A percentile compares a stretch with the other conserved stretches of the same genome.
Evolutionary conservation across 768 basidiomycete species (phyloP).

Genomic region (Coprinellus aureogranulatus): DNA sequence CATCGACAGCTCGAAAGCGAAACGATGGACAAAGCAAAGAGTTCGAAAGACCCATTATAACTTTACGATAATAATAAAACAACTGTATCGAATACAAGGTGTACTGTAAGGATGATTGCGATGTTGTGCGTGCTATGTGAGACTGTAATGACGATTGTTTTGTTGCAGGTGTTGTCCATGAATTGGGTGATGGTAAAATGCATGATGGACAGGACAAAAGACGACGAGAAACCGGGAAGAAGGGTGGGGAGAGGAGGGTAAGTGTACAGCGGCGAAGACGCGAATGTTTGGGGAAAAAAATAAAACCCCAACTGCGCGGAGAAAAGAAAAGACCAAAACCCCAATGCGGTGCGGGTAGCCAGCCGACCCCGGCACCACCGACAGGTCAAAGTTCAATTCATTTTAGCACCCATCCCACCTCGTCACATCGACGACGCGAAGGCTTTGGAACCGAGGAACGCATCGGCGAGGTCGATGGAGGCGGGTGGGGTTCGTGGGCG

Average conservation of each 20-base stretch:
- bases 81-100: slow-evolving; percentile 8
- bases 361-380: slow-evolving; percentile 1
- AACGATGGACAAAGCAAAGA: neutral
- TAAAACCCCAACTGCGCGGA: neutral
- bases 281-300: neutral
- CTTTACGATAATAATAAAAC: slow-evolving; percentile 5
- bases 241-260: slow-evolving; percentile 24
- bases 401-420: slow-evolving; percentile 9
- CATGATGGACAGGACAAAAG: slow-evolving; percentile 23
- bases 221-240: slow-evolving; percentile 18
- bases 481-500: slow-evolving; percentile 14
- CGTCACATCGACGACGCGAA: neutral
- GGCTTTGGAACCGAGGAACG: neutral
- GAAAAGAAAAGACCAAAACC: neutral
- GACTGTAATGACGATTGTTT: slow-evolving; percentile 22
- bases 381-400: slow-evolving; percentile 12
- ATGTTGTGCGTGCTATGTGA: slow-evolving; percentile 6
- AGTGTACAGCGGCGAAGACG: neutral
- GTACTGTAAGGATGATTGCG: slow-evolving; percentile 25
- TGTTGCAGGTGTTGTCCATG: slow-evolving; percentile 5
- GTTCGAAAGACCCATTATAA: neutral
- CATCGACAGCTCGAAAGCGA: neutral
- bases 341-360: neutral
- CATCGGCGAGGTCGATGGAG: neutral
- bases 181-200: slow-evolving; percentile 33